Conservation (phyloP, 2,329 filamentous ascomycete genomes). For the Pestalotiopsis sp. region DNA sequence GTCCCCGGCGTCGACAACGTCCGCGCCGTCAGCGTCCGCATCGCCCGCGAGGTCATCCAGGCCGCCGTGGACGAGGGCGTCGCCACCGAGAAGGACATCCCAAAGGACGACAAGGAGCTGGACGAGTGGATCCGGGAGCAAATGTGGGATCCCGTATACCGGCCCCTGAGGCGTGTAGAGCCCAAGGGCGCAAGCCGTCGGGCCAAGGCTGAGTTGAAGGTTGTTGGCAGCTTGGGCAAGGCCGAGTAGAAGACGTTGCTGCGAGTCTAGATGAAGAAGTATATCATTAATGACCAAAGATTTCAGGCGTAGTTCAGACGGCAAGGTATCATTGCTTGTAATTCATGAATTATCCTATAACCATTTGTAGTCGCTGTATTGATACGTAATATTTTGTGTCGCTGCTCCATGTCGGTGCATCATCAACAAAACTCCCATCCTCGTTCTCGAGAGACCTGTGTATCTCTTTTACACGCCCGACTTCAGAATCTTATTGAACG, state of each 20-base stretch:
- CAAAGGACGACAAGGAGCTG: conserved; percentile 53
- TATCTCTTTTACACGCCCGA: no score
- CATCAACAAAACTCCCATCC: no score
- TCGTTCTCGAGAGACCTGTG: no score
- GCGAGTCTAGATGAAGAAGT: no score
- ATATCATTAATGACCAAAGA: no score
- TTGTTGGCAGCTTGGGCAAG: conserved; percentile 41
- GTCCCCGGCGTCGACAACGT: conserved; percentile 78
- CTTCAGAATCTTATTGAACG: no score
- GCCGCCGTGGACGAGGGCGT: conserved; percentile 71
- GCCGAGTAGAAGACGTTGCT: conserved; percentile 9
- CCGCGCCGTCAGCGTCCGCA: conserved; percentile 73
- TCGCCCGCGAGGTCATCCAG: conserved; percentile 75
- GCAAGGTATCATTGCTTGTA: no score
- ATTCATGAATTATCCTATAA: no score
- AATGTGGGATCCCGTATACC: conserved; percentile 78
- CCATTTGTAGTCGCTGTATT: no score
- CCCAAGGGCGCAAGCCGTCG: conserved; percentile 53
- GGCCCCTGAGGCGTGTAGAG: conserved; percentile 62
- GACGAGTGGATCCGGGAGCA: conserved; percentile 76
- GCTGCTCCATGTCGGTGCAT: no score
- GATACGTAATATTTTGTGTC: no score
- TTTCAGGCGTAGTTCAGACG: no score
- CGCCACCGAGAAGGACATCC: conserved; percentile 67
- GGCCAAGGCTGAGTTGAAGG: conserved; percentile 61